Base-by-base conservation (phyloP, 768 basidiomycete species). In the Termitomyces sp. region DNA sequence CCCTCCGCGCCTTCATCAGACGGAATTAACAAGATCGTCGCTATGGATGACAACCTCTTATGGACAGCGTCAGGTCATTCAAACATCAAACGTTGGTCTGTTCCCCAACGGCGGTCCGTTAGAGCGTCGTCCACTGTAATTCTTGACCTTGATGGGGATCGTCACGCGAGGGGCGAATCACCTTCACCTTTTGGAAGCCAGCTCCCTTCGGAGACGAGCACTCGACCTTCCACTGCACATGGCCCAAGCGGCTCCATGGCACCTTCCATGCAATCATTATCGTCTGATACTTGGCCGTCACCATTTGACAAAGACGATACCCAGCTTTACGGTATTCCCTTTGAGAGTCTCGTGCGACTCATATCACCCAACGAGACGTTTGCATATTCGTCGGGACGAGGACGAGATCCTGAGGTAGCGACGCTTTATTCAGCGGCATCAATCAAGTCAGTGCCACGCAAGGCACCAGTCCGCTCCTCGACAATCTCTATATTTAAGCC, bases 41-140 rank as follows among this genome's bases (percentile, higher is more conserved):
- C 82, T 1, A 83, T 91, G 75, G 92, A 95, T 63, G 91, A 97
- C 65, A 80, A 82, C 52, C 78, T 88, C 35, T 79, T 98, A 4
- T 98, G 95, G 95, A 92, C 95, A 0, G 93, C 95, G 0, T 87
- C 88, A 1, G 89, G 92, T 7, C 84, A 79, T 43, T 93, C 93
- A 7, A 88, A 80, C 52, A 80, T 98, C 64, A 86, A 80, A 65
- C 80, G 94, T 23, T 98, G 95, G 95, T 78, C 75, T 41, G 83
- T 91, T 0, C 88, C 90, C 7, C 68, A 75, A 52, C 71, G 80
- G 46, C 72, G 79, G 41, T 61, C 75, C 14, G 61, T 69, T 29
- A 68, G 83, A 46, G 66, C 68, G n/a, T 59, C 63, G 16, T 58
- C 62, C 5, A 59, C 65, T 19, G 61, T 40, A 6, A 45, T 56